These are phyloP conservation scores for Apiotrichum siamense DNA, from an alignment of 1,284 basidiomycete genomes.

Conservation along the genomic window DNA sequence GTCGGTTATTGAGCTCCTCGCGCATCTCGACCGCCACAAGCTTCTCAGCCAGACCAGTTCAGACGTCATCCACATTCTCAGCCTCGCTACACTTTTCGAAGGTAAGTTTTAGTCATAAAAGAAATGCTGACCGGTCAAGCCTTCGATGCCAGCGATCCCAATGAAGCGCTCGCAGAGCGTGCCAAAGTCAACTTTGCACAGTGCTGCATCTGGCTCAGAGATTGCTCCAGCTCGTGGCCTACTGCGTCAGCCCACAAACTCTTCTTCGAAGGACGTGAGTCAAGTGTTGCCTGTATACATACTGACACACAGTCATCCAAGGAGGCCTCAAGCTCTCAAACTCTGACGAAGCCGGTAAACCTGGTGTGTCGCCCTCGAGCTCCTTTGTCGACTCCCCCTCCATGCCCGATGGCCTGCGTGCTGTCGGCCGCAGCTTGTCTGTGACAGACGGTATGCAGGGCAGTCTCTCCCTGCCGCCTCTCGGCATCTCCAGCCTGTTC, in stretches of 20 bases:
- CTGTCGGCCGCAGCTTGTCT: slow-evolving; percentile 20
- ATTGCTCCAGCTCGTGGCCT: slow-evolving; percentile 36
- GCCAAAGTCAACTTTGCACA: slow-evolving; percentile 38
- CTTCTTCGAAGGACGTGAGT: slow-evolving; percentile 36
- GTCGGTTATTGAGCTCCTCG: slow-evolving; percentile 29
- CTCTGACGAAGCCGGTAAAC: neutral
- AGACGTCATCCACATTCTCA: slow-evolving; percentile 41
- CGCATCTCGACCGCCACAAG: slow-evolving; percentile 28
- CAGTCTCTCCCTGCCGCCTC: slow-evolving; percentile 1
- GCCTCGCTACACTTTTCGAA: slow-evolving; percentile 35
- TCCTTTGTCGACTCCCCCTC: slow-evolving; percentile 1
- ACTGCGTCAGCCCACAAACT: slow-evolving; percentile 38
- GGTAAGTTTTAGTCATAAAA: neutral
- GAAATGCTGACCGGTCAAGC: slow-evolving; percentile 7
- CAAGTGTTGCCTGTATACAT: neutral
- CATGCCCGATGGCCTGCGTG: slow-evolving; percentile 13
- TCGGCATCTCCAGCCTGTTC: slow-evolving; percentile 19
- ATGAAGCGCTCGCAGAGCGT: slow-evolving; percentile 19
- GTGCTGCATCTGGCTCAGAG: slow-evolving; percentile 42
- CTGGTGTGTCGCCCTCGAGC: neutral
- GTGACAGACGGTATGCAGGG: neutral
- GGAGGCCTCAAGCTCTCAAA: slow-evolving; percentile 27
- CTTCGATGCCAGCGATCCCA: slow-evolving; percentile 22
- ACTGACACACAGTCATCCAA: slow-evolving; percentile 21
- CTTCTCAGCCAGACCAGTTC: slow-evolving; percentile 31